Base-by-base conservation (phyloP, 208 protist genomes). In the Leishmania lainsoni region DNA sequence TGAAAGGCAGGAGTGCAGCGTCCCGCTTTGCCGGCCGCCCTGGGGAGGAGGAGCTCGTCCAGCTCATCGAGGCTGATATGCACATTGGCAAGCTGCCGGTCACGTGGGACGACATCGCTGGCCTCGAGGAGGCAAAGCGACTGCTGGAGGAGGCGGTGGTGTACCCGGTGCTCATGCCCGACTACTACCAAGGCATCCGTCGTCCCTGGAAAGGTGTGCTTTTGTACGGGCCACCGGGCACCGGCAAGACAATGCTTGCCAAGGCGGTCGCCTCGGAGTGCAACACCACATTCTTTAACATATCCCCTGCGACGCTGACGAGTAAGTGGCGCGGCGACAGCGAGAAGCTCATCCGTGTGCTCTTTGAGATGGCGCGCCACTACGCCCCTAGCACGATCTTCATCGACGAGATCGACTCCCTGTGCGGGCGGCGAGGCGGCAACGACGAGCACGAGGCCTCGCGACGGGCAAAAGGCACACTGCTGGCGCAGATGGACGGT, bases 401-500 rank as follows among this genome's bases (percentile, higher is more conserved):
- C 92, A 98, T 99, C 56, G 98, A 99, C 85, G 98, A 99, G 83
- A 98, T 99, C 69, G 98, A 99, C 86, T 97, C 95, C 42, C 86
- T 99, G n/a, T 97, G 97, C 74, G 90, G 94, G 5, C 87, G 94
- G 82, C 91, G 98, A 74, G 94, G 92, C 22, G 95, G 91, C 69
- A 82, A 88, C 22, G 83, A 84, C 42, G 96, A 98, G 84, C 95
- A 98, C 72, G 96, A 98, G 81, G 95, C 93, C 3, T 96, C 98
- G 42, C 87, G 99, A 16, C 92, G 99, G 35, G 98, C 99, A 3
- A 99, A 99, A 86, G 99, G 99, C 29, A 99, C 99, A 78, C 99
- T 99, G 51, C 91, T 99, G 9, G 98, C 99, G 29, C 99, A 99
- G 91, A 95, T 98, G 93, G 95, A 98, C 76, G 97, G 95, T 58